A percentile compares a stretch with the other conserved stretches of the same genome.
These are phyloP conservation scores for Sutorius australiensis DNA, from an alignment of 768 basidiomycete species.

Conservation along the genomic window DNA sequence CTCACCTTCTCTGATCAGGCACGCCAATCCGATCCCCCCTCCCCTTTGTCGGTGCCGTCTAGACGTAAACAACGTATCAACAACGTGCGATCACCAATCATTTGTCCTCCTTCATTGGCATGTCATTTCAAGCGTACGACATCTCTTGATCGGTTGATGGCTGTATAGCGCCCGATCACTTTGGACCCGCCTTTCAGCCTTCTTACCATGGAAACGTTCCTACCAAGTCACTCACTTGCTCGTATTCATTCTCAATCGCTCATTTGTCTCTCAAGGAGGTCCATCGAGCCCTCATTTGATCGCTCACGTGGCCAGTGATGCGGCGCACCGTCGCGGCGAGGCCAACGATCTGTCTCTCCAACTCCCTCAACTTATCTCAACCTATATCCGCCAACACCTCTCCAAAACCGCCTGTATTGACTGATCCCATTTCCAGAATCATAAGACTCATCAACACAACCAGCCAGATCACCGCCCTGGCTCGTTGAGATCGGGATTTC, in stretches of 20 bases:
- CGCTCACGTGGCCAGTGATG: slow-evolving; percentile 5
- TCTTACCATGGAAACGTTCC: slow-evolving; percentile 31
- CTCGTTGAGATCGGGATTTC: slow-evolving; percentile 7
- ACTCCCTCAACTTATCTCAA: slow-evolving; percentile 7
- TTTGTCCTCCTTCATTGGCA: slow-evolving; percentile 14
- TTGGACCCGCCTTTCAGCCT: slow-evolving; percentile 10
- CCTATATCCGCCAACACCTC: slow-evolving; percentile 22
- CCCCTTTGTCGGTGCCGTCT: slow-evolving; percentile 34
- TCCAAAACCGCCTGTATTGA: slow-evolving; percentile 15
- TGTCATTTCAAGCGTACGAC: slow-evolving; percentile 26
- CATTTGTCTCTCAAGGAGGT: not conserved
- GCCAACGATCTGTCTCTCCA: not conserved
- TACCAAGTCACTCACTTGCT: slow-evolving; percentile 6
- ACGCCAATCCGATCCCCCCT: slow-evolving; percentile 17
- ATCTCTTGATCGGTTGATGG: slow-evolving; percentile 26
- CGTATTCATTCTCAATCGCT: slow-evolving; percentile 3
- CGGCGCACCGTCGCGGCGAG: slow-evolving; percentile 16
- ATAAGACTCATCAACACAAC: slow-evolving; percentile 2
- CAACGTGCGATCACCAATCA: slow-evolving; percentile 28
- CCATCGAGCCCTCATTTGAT: not conserved
- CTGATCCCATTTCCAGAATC: slow-evolving; percentile 14
- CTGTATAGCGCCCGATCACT: slow-evolving; percentile 17
- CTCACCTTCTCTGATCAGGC: slow-evolving; percentile 26
- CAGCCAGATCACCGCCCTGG: slow-evolving; percentile 7
- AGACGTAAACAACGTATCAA: slow-evolving; percentile 26